Base-by-base conservation (phyloP, 192 early-diverging fungal species). In the Linderina pennispora region DNA sequence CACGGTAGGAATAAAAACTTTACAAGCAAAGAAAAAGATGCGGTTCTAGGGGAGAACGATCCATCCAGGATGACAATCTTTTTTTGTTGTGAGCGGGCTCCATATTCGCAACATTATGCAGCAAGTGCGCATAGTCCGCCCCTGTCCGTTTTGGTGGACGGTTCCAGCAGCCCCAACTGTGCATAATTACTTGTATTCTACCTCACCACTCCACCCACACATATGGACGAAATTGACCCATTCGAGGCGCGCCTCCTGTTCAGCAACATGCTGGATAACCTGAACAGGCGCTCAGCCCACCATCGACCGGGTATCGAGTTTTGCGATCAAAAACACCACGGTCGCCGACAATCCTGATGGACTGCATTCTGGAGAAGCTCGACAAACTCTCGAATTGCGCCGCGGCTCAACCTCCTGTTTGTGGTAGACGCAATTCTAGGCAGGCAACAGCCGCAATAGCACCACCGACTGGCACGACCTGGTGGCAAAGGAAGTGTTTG, bases 191-290 rank as follows among this genome's bases (percentile, higher is more conserved):
- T n/a, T n/a, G n/a, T n/a, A n/a, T n/a, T n/a, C n/a, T n/a, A n/a
- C n/a, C 19, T 6, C 19, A 19, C 19, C 19, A 19, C 6, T 6
- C 15, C 6, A 7, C 15, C 6, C n/a, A 6, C 19, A 18, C 4
- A 18, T 31, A 69, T 69, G 66, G 72, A 75, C 38, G 72, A 68
- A 13, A 67, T 65, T 26, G 72, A 75, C 24, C 72, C 72, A 7
- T 75, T 75, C 36, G 72, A 75, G 50, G 65, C 65, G 2, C 55
- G 72, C 21, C 28, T 75, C 33, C 48, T 67, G 10, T 79, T 79
- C 45, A 64, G 66, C 38, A 69, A 66, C 43, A 65, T 70, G 61
- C 58, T 79, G 18, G 62, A 60, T 43, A 68, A 66, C 40, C 48
- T 75, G 14, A 59, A 69, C 1, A n/a, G 61, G 65, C 11, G 55